A percentile compares a stretch with the other conserved stretches of the same genome.
Conservation (phyloP, 129 eudicot species). For the sunflower (Helianthus annuus) region HanXRQr2.0-SUNRISE NC_035439.2:36471905-36472404, state of each 20-base stretch:
- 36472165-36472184: constrained; percentile 50
- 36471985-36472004: constrained; percentile 51
- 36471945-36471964: not conserved
- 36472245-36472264: constrained; percentile 57
- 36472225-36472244: constrained; percentile 58
- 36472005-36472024: constrained; percentile 85
- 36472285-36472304: constrained; percentile 39
- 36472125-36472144: constrained; percentile 98
- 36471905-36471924: constrained; percentile 14
- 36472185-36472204: constrained; percentile 40
- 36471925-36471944: not conserved
- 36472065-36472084: constrained; percentile 56
- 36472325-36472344: constrained; percentile 87
- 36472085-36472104: constrained; percentile 58
- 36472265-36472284: constrained; percentile 55
- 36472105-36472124: constrained; percentile 49
- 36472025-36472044: constrained; percentile 75
- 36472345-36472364: constrained; percentile 77
- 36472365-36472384: constrained; percentile 67
- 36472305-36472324: constrained; percentile 48
- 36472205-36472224: constrained; percentile 59
- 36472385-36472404: constrained; percentile 29
- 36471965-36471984: constrained; percentile 8
- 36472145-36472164: constrained; percentile 74
- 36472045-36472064: constrained; percentile 48